These are phyloP conservation scores for Neophaeococcomyces aloes DNA, from an alignment of 2,329 filamentous ascomycete species.

Conservation along the genomic window DNA sequence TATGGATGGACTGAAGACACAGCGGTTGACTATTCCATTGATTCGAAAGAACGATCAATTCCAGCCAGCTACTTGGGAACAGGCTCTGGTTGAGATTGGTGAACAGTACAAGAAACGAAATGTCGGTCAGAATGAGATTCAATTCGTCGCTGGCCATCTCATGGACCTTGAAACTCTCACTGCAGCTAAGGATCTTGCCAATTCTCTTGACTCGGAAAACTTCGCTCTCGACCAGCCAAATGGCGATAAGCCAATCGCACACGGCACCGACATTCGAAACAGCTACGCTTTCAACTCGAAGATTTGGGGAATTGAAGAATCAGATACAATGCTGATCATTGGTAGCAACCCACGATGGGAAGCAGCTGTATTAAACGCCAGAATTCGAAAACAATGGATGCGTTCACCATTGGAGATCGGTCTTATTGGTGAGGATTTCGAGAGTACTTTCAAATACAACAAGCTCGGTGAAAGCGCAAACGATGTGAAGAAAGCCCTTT, in stretches of 20 bases:
- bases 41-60: slow-evolving; percentile 85
- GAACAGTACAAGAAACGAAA: slow-evolving; percentile 68
- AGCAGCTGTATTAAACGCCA: slow-evolving; percentile 86
- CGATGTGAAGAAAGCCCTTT: slow-evolving; percentile 72
- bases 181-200: slow-evolving; percentile 92
- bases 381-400: slow-evolving; percentile 96
- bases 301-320: slow-evolving; percentile 87
- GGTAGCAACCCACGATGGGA: slow-evolving; percentile 94
- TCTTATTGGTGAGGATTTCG: slow-evolving; percentile 79
- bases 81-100: slow-evolving; percentile 78
- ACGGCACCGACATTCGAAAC: slow-evolving; percentile 84
- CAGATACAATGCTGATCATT: slow-evolving; percentile 81
- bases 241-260: slow-evolving; percentile 72
- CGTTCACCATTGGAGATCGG: slow-evolving; percentile 89
- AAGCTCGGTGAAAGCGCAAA: slow-evolving; percentile 72
- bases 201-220: slow-evolving; percentile 94
- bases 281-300: slow-evolving; percentile 97
- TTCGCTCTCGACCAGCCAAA: slow-evolving; percentile 81
- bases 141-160: slow-evolving; percentile 82
- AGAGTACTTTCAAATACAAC: slow-evolving; percentile 92
- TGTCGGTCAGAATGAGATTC: slow-evolving; percentile 88
- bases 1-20: slow-evolving; percentile 91
- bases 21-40: slow-evolving; percentile 84
- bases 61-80: slow-evolving; percentile 87
- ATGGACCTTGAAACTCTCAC: slow-evolving; percentile 88